These are phyloP conservation scores for Cystobasidium pallidum DNA, from an alignment of 1,284 basidiomycete species.

Conservation along the genomic window DNA sequence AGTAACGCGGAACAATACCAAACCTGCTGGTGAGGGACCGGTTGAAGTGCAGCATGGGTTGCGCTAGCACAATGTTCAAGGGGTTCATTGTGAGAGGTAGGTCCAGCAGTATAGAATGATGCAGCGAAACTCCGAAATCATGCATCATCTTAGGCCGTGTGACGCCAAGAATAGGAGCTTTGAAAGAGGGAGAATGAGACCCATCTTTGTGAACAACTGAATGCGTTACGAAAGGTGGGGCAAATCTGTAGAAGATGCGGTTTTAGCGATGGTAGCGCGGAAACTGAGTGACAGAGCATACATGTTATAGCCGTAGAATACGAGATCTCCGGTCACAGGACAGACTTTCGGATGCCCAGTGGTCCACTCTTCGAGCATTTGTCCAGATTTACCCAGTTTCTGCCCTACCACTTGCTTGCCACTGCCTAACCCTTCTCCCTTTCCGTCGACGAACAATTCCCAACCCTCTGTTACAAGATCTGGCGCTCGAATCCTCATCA, in stretches of 20 bases:
- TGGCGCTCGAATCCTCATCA: constrained; percentile 59
- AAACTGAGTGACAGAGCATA: background rate
- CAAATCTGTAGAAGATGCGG: constrained; percentile 37
- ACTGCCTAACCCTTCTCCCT: constrained; percentile 50
- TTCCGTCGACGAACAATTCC: constrained; percentile 54
- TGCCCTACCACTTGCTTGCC: constrained; percentile 48
- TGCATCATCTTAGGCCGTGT: constrained; percentile 60
- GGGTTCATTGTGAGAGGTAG: constrained; percentile 61
- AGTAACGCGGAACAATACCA: constrained; percentile 59
- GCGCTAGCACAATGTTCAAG: constrained; percentile 58
- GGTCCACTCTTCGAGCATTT: constrained; percentile 60
- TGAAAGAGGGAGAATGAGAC: constrained; percentile 47
- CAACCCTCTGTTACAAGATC: constrained; percentile 60
- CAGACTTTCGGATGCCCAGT: constrained; percentile 61
- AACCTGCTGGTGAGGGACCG: constrained; percentile 58
- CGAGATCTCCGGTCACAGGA: constrained; percentile 59
- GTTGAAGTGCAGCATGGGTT: constrained; percentile 60
- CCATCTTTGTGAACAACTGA: constrained; percentile 42
- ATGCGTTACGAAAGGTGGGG: constrained; percentile 44
- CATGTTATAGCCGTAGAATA: constrained; percentile 59
- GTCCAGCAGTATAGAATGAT: constrained; percentile 60
- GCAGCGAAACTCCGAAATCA: constrained; percentile 60
- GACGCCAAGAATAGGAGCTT: constrained; percentile 51
- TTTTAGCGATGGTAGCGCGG: constrained; percentile 22
- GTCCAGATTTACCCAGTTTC: constrained; percentile 46